phyloP scores from a whole-genome alignment of 2,329 filamentous ascomycete genomes.

The Neofusicoccum sp. region DNA sequence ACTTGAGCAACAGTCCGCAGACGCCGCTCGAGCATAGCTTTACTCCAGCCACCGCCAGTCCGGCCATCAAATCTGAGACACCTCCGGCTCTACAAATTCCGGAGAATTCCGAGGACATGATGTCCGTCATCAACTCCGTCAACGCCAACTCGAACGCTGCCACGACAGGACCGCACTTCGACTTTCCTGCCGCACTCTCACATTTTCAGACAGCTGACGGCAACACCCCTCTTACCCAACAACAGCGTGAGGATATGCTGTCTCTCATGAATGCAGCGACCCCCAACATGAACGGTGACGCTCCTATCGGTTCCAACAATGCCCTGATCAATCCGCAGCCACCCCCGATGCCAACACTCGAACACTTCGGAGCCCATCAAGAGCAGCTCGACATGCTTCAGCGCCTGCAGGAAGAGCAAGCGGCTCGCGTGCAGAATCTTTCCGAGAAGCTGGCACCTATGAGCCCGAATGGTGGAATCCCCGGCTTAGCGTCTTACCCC shows the following conservation, averaged over 20 bases:
- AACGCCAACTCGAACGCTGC: conserved; percentile 42
- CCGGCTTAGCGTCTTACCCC: conserved; percentile 10
- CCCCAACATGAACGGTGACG: conserved; percentile 23
- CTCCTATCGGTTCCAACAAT: conserved; percentile 48
- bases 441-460: conserved; percentile 73
- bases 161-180: conserved; percentile 37
- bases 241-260: conserved; percentile 49
- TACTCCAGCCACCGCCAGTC: conserved; percentile 1
- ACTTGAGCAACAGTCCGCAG: conserved; percentile 15
- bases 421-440: conserved; percentile 71
- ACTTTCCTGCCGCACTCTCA: conserved; percentile 47
- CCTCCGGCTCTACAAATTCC: conserved; percentile 35
- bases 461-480: conserved; percentile 72
- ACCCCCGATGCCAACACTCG: conserved; percentile 56
- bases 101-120: conserved; percentile 47
- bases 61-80: conserved; percentile 44
- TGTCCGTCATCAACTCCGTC: conserved; percentile 49
- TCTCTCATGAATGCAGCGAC: conserved; percentile 45
- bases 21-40: conserved; percentile 8
- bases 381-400: conserved; percentile 76
- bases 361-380: conserved; percentile 66
- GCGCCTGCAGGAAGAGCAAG: conserved; percentile 75
- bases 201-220: conserved; percentile 49
- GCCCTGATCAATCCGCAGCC: conserved; percentile 56
- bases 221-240: conserved; percentile 45